A percentile compares a stretch with the other conserved stretches of the same genome.
These are phyloP conservation scores for Echinosophora koreensis DNA, from an alignment of 306 rosid genomes.

Conservation along the genomic window DNA sequence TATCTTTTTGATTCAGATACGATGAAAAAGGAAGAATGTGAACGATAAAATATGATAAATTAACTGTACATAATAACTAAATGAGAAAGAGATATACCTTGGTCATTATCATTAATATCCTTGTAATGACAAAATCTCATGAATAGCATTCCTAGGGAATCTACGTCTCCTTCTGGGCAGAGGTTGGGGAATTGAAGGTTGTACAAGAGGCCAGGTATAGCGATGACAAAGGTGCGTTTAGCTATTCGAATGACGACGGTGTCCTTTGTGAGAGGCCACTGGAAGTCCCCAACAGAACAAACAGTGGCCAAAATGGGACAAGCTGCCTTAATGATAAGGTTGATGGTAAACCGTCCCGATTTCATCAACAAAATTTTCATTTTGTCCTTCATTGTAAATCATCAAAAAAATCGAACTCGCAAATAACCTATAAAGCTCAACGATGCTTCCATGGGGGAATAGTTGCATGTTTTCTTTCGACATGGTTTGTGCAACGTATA, in stretches of 20 bases:
- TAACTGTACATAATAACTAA: background rate
- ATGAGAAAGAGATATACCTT: constrained; percentile 1
- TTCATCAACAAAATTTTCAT: background rate
- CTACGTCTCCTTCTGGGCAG: background rate
- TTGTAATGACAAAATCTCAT: constrained; percentile 30
- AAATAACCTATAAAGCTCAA: too few species aligned
- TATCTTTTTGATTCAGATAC: too few species aligned
- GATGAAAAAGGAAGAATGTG: too few species aligned
- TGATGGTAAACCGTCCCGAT: background rate
- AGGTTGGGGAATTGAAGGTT: constrained; percentile 24
- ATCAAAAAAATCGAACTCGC: background rate
- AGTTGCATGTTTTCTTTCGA: too few species aligned
- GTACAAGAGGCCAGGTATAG: constrained; percentile 48
- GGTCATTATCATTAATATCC: background rate
- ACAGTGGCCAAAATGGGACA: background rate
- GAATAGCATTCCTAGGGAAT: constrained; percentile 5
- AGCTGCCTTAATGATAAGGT: background rate
- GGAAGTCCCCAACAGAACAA: constrained; percentile 25
- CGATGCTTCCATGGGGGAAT: too few species aligned
- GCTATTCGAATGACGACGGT: constrained; percentile 7
- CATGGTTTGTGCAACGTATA: too few species aligned
- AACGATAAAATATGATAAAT: background rate
- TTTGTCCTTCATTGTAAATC: background rate
- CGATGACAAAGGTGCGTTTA: constrained; percentile 13
- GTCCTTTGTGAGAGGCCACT: constrained; percentile 51